Percentiles rank a stretch among this genome's conserved stretches.
These are phyloP conservation scores for Fusarium sp. DNA, from an alignment of 2,329 filamentous ascomycete species.

Conservation along the genomic window DNA sequence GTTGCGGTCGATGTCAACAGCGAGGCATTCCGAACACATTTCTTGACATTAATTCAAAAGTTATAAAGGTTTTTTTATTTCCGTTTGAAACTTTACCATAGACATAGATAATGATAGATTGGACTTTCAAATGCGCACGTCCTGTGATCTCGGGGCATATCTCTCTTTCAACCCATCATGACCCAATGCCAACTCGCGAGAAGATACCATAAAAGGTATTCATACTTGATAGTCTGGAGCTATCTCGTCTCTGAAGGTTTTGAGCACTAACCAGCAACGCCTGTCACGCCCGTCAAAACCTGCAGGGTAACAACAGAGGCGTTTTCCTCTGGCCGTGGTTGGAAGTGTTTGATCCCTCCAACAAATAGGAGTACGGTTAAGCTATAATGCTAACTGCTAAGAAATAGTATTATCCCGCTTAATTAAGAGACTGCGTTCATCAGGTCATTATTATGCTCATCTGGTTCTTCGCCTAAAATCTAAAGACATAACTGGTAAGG, in stretches of 20 bases:
- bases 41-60: slow-evolving; percentile 2
- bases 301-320: neutral
- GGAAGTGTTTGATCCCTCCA: neutral
- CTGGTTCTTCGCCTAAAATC: too few relatives aligned
- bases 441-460: too few relatives aligned
- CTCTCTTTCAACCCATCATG: too few relatives aligned
- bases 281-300: too few relatives aligned
- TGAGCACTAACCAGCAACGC: too few relatives aligned
- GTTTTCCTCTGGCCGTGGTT: neutral
- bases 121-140: neutral
- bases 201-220: too few relatives aligned
- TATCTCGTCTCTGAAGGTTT: too few relatives aligned
- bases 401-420: neutral
- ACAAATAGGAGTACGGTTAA: neutral
- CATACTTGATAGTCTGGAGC: too few relatives aligned
- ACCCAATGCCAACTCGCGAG: too few relatives aligned
- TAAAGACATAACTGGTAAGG: neutral
- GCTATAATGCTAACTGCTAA: neutral
- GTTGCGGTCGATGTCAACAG: slow-evolving; percentile 14
- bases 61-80: too few relatives aligned
- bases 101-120: neutral
- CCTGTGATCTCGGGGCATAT: neutral
- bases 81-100: too few relatives aligned
- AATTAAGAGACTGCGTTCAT: neutral
- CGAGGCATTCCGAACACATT: slow-evolving; percentile 8